phyloP scores from a whole-genome alignment of 345 rosid species.

The Eucalyptus sp. region DNA sequence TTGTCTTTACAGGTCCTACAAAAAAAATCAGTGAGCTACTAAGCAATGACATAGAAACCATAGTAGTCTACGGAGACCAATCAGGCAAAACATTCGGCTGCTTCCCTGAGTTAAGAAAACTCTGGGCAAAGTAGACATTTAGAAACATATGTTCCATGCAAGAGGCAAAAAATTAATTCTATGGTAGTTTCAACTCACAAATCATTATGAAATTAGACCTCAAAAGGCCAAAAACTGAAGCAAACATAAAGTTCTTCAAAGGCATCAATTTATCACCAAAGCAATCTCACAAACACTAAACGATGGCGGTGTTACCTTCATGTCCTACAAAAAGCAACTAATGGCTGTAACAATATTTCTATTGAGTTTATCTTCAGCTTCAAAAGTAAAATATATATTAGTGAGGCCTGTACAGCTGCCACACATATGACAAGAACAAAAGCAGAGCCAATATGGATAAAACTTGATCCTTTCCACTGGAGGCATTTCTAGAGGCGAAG shows the following conservation, averaged over 20 bases:
- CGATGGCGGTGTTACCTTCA: background rate
- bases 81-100: background rate
- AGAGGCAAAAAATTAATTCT: background rate
- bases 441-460: background rate
- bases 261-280: background rate
- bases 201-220: background rate
- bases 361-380: background rate
- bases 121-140: background rate
- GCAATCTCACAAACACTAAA: background rate
- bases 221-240: background rate
- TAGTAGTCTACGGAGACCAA: background rate
- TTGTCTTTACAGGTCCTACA: conserved; percentile 84
- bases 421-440: background rate
- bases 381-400: background rate
- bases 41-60: background rate
- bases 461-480: background rate
- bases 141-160: background rate
- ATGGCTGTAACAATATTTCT: background rate
- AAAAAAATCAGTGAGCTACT: background rate
- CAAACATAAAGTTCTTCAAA: background rate
- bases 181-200: background rate
- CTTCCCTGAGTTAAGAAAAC: background rate
- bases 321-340: background rate
- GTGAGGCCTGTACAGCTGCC: background rate
- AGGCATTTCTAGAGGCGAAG: background rate